These are phyloP conservation scores for Diospyros kaki DNA, from an alignment of 148 eudicot genomes.

Conservation along the genomic window DNA sequence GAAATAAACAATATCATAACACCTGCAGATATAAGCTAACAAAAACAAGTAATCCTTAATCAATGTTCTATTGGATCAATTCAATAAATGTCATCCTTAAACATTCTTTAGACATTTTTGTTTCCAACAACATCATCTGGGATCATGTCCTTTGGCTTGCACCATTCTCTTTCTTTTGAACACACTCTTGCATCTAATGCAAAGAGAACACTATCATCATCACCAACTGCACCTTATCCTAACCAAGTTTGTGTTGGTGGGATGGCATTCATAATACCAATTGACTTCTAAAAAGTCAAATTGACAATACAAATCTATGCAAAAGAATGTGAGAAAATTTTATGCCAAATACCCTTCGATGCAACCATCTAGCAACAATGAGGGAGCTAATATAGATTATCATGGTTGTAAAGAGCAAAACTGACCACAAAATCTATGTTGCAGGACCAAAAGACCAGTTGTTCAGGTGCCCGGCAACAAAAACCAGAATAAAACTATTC, in stretches of 20 bases:
- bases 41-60: neutral
- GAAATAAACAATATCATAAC: neutral
- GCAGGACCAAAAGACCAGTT: neutral
- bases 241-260: too few species aligned
- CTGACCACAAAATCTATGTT: neutral
- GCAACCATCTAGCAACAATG: too few species aligned
- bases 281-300: too few species aligned
- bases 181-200: neutral
- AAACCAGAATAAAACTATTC: neutral
- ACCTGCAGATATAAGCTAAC: neutral
- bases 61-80: neutral
- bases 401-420: neutral
- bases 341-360: too few species aligned
- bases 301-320: too few species aligned
- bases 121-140: slow-evolving; percentile 1
- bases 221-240: too few species aligned
- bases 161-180: slow-evolving; percentile 1
- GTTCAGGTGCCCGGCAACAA: neutral
- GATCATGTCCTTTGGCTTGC: neutral
- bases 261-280: too few species aligned
- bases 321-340: too few species aligned
- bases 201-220: neutral
- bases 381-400: neutral
- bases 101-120: neutral
- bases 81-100: neutral